Evolutionary conservation across 1,139 yeast species (phyloP).

Genomic region (Pichia sp.): DNA sequence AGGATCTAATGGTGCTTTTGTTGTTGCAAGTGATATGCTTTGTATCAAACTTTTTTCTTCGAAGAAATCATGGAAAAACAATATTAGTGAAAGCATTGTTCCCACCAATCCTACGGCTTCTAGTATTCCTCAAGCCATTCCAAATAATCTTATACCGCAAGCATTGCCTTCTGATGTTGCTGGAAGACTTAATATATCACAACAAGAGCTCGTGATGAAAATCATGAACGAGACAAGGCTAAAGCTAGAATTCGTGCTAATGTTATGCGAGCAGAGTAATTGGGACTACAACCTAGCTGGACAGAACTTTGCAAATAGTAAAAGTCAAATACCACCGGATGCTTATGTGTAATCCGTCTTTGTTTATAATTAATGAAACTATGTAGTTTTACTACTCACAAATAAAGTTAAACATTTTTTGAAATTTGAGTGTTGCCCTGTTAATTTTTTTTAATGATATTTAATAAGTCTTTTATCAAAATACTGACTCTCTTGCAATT

Average conservation of each 20-base stretch:
- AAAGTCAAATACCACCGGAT: slow-evolving; percentile 51
- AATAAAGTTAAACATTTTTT: neutral
- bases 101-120: neutral
- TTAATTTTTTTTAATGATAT: neutral
- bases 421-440: neutral
- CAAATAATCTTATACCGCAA: slow-evolving; percentile 13
- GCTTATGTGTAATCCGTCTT: slow-evolving; percentile 37
- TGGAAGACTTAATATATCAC: slow-evolving; percentile 48
- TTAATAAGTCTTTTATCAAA: neutral
- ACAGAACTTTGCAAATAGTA: slow-evolving; percentile 66
- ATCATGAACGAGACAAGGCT: slow-evolving; percentile 71
- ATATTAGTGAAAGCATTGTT: neutral
- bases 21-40: slow-evolving; percentile 81
- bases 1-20: slow-evolving; percentile 61
- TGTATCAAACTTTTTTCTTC: slow-evolving; percentile 63
- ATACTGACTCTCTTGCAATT: too few species aligned
- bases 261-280: slow-evolving; percentile 85
- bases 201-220: slow-evolving; percentile 62
- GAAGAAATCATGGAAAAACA: slow-evolving; percentile 50
- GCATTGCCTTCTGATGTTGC: slow-evolving; percentile 50
- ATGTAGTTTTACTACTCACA: neutral
- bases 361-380: neutral
- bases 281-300: slow-evolving; percentile 77
- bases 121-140: neutral
- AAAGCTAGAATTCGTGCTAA: slow-evolving; percentile 70